Conservation (phyloP, 768 basidiomycete genomes). For the Pulveroboletus frians region DNA sequence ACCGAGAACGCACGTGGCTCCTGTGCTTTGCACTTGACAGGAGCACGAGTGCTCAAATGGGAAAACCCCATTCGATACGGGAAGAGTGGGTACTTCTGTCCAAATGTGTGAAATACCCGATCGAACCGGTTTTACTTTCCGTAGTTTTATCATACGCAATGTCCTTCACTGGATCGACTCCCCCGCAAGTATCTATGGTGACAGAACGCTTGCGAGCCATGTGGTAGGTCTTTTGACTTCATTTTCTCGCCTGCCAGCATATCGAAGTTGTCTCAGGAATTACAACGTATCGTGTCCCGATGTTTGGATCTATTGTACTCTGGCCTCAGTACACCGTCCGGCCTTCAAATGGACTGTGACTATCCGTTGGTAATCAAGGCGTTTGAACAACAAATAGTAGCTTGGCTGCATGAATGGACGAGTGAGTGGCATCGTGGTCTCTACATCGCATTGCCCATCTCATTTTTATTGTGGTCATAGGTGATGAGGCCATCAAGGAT, state of each 20-base stretch:
- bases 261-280: slow-evolving; percentile 43
- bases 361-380: slow-evolving; percentile 81
- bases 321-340: slow-evolving; percentile 70
- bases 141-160: slow-evolving; percentile 83
- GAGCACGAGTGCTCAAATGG: slow-evolving; percentile 93
- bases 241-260: neutral
- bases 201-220: slow-evolving; percentile 70
- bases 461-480: slow-evolving; percentile 13
- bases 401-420: slow-evolving; percentile 56
- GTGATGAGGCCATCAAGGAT: slow-evolving; percentile 25
- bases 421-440: slow-evolving; percentile 15
- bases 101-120: neutral
- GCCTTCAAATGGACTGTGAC: slow-evolving; percentile 78
- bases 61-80: slow-evolving; percentile 87
- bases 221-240: slow-evolving; percentile 44
- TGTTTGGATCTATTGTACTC: slow-evolving; percentile 90
- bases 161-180: slow-evolving; percentile 69
- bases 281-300: slow-evolving; percentile 85
- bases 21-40: slow-evolving; percentile 82
- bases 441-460: neutral
- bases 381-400: slow-evolving; percentile 71
- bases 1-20: slow-evolving; percentile 93
- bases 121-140: neutral
- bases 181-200: slow-evolving; percentile 56
- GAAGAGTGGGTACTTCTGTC: slow-evolving; percentile 68